phyloP scores from a whole-genome alignment of 2,329 filamentous ascomycete species.

The Neofusicoccum umdonicola region DNA sequence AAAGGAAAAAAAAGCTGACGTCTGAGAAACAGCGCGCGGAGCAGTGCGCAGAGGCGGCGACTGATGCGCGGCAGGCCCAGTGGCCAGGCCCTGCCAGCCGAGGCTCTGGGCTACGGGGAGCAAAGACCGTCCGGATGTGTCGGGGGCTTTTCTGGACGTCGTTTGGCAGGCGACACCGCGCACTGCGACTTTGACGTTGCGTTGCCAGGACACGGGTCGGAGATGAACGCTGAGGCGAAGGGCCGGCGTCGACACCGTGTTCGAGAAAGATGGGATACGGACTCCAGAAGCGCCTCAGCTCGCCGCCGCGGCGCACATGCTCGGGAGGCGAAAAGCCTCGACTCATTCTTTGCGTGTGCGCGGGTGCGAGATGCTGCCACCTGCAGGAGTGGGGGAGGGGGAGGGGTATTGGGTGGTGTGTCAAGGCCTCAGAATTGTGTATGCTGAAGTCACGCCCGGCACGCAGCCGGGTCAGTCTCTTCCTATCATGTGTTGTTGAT shows the following conservation, averaged over 20 bases:
- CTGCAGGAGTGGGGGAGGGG: constrained; percentile 13
- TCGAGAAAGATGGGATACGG: constrained; percentile 8
- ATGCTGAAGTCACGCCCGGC: constrained; percentile 36
- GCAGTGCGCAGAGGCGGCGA: neutral
- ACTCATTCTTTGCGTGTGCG: neutral
- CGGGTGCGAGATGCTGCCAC: constrained; percentile 4
- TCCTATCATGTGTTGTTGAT: constrained; percentile 36
- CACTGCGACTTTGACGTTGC: constrained; percentile 9
- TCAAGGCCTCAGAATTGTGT: constrained; percentile 34
- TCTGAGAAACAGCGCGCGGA: neutral
- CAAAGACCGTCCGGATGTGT: constrained; percentile 2
- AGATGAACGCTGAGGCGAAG: constrained; percentile 9
- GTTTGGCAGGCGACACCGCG: constrained; percentile 8
- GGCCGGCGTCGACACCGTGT: constrained; percentile 11
- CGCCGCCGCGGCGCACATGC: neutral
- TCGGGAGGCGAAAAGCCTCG: constrained; percentile 3
- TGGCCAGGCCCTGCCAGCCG: constrained; percentile 5
- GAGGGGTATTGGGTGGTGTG: neutral
- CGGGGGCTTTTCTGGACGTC: neutral
- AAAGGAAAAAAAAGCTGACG: neutral
- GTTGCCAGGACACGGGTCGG: constrained; percentile 12
- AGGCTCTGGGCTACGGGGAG: neutral
- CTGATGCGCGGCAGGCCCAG: constrained; percentile 2
- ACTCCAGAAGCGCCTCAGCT: constrained; percentile 13
- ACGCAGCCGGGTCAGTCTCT: constrained; percentile 36